Evolutionary conservation across 371 early-diverging fungal genomes (phyloP).

Genomic region (Mucor saturninus): DNA sequence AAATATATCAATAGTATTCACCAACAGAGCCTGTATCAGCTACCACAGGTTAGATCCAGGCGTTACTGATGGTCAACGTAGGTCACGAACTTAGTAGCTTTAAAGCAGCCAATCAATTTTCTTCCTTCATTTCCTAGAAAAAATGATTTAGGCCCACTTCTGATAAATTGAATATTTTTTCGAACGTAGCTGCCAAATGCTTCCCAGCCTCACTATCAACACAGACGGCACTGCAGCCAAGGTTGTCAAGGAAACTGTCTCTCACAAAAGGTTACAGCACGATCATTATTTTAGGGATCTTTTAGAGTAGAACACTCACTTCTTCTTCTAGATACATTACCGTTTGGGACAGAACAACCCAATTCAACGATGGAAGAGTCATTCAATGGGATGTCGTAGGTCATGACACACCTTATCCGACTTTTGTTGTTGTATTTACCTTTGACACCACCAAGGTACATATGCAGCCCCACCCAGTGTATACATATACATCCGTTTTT

Average conservation of each 20-base stretch:
- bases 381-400: conserved; percentile 68
- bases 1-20: too few species aligned
- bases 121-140: too few species aligned
- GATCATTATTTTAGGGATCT: not conserved
- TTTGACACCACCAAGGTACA: conserved; percentile 41
- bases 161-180: too few species aligned
- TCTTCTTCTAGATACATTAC: conserved; percentile 40
- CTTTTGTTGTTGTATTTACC: conserved; percentile 52
- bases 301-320: too few species aligned
- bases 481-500: not conserved
- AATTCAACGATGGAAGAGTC: conserved; percentile 57
- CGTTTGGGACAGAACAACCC: conserved; percentile 63
- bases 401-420: conserved; percentile 53
- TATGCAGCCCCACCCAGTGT: conserved; percentile 9
- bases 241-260: conserved; percentile 38
- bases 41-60: too few species aligned
- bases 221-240: conserved; percentile 50
- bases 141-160: too few species aligned
- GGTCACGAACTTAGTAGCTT: too few species aligned
- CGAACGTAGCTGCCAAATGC: too few species aligned
- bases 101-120: too few species aligned
- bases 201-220: conserved; percentile 34
- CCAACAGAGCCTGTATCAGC: too few species aligned
- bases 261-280: conserved; percentile 42
- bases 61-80: too few species aligned